phyloP scores from a whole-genome alignment of 139 green algal species.

The Tetraselmis striata region DNA sequence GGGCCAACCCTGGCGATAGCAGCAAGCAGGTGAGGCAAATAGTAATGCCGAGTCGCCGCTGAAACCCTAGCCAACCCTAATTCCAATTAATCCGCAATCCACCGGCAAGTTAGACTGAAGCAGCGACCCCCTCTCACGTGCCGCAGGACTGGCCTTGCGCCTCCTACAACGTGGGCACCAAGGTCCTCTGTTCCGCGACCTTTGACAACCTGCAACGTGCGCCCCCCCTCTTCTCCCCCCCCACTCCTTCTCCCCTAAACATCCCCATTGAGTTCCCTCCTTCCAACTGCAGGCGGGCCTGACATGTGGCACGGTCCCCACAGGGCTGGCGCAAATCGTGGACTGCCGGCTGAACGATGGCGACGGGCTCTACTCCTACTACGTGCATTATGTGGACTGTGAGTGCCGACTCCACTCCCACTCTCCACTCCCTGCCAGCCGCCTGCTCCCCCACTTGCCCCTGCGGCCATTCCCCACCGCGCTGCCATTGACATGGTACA shows the following conservation, averaged over 20 bases:
- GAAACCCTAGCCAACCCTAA: no score
- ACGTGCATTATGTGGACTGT: constrained; percentile 88
- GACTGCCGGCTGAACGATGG: constrained; percentile 13
- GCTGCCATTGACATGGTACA: no score
- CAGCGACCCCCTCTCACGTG: no score
- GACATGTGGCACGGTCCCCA: no score
- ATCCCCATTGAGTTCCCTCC: not conserved
- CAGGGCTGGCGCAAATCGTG: constrained; percentile 42
- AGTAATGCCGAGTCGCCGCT: no score
- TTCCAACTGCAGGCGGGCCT: not conserved
- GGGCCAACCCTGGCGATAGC: no score
- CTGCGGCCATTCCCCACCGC: no score
- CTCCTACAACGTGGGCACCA: constrained; percentile 21
- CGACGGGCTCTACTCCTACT: constrained; percentile 42
- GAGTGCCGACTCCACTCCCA: constrained; percentile 19
- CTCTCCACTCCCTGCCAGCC: not conserved
- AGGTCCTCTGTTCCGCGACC: constrained; percentile 31
- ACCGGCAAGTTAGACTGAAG: no score
- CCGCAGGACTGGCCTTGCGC: not conserved
- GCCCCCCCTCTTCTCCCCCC: not conserved
- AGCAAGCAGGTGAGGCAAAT: no score
- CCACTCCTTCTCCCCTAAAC: not conserved
- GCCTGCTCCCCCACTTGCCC: not conserved
- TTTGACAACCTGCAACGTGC: constrained; percentile 46
- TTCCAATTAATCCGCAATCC: no score